phyloP scores from a whole-genome alignment of 441 rosid species.

The Theobroma grandiflorum region DNA sequence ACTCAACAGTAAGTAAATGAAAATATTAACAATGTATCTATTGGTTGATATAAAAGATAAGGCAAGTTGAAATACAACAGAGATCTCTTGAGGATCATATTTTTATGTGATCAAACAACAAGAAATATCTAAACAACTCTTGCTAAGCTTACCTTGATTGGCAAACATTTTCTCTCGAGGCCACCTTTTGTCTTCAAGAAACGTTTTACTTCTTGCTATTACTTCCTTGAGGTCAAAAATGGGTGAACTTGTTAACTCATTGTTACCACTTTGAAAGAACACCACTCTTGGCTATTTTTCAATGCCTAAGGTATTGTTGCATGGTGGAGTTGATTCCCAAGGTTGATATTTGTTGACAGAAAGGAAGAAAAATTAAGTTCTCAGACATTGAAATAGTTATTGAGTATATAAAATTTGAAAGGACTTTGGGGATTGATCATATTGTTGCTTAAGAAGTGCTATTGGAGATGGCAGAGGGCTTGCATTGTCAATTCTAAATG shows the following conservation, averaged over 20 bases:
- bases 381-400: not conserved
- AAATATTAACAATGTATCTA: too few species aligned
- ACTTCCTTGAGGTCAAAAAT: constrained; percentile 3
- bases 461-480: constrained; percentile 27
- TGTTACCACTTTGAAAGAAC: constrained; percentile 18
- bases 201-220: not conserved
- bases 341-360: not conserved
- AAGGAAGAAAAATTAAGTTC: not conserved
- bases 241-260: constrained; percentile 7
- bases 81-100: too few species aligned
- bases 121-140: constrained; percentile 15
- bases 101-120: not conserved
- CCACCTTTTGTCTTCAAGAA: too few species aligned
- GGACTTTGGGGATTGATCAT: not conserved
- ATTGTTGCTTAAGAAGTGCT: not conserved
- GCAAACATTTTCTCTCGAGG: too few species aligned
- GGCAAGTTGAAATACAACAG: too few species aligned
- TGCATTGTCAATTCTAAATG: constrained; percentile 27
- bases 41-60: too few species aligned
- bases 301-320: not conserved
- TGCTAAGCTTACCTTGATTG: not conserved
- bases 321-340: constrained; percentile 11
- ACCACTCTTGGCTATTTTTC: not conserved
- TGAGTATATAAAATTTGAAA: not conserved
- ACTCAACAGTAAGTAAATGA: too few species aligned